Evolutionary conservation across 176 grass and related monocot genomes (phyloP).

Genomic region (Avena insularis): DNA sequence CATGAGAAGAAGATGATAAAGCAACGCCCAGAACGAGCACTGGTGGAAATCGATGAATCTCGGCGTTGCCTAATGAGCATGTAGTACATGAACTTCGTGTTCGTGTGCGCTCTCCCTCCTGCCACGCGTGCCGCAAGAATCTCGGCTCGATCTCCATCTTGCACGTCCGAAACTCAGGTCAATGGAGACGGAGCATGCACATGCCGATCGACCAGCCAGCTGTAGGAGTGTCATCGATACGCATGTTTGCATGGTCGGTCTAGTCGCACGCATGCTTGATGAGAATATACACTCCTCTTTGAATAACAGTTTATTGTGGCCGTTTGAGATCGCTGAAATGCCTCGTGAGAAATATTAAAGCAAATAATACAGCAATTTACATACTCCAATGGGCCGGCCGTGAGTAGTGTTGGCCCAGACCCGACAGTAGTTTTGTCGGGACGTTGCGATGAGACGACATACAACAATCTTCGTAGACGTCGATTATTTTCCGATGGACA

Average conservation of each 20-base stretch:
- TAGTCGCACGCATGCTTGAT: too few species aligned
- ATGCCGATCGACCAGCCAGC: neutral
- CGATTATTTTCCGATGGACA: too few species aligned
- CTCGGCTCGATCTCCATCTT: neutral
- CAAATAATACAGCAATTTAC: too few species aligned
- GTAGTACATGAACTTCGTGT: neutral
- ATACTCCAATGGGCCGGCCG: too few species aligned
- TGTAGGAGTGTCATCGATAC: neutral
- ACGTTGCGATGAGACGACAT: too few species aligned
- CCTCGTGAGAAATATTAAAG: too few species aligned
- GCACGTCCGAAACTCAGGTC: neutral
- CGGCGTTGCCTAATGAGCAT: neutral
- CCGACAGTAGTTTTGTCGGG: too few species aligned
- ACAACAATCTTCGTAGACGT: too few species aligned
- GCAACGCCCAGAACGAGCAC: neutral
- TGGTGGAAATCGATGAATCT: neutral
- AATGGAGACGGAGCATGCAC: neutral
- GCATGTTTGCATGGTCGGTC: neutral
- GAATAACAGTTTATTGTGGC: too few species aligned
- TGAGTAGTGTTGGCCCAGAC: too few species aligned
- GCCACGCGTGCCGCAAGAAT: constrained; percentile 4
- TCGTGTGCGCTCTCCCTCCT: neutral
- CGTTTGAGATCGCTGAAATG: too few species aligned
- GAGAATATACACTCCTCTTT: too few species aligned
- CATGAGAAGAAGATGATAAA: neutral